Conservation (phyloP, 306 rosid genomes). For the Vigna angularis region DNA sequence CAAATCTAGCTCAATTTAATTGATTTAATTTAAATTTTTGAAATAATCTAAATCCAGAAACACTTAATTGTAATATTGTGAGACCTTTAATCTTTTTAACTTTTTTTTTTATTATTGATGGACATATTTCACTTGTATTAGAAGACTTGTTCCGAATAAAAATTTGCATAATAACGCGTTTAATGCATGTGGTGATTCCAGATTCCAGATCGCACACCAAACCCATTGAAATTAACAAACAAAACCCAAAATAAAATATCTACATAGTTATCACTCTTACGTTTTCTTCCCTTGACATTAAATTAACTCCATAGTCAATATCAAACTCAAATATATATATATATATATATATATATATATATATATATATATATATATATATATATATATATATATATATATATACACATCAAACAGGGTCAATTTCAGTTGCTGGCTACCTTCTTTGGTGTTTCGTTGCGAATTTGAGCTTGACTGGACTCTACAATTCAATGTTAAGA, state of each 20-base stretch:
- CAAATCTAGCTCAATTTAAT: no score
- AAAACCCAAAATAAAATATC: slow-evolving; percentile 7
- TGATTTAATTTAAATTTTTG: no score
- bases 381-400: no score
- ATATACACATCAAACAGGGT: neutral
- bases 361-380: no score
- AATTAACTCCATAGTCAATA: slow-evolving; percentile 7
- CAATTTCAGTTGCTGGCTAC: slow-evolving; percentile 39
- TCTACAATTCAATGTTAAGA: slow-evolving; percentile 32
- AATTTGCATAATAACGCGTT: slow-evolving; percentile 18
- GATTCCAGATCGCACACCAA: slow-evolving; percentile 36
- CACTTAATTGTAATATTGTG: no score
- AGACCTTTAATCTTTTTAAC: no score
- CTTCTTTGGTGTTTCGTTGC: slow-evolving; percentile 7
- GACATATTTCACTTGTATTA: no score
- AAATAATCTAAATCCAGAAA: no score
- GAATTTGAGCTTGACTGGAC: slow-evolving; percentile 42
- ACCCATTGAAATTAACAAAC: slow-evolving; percentile 21
- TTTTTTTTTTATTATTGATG: no score
- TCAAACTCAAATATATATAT: no score
- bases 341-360: no score
- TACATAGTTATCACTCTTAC: neutral
- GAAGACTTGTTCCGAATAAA: neutral
- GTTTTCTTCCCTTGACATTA: neutral
- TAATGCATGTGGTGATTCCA: slow-evolving; percentile 43